Conservation (phyloP, 176 grass and related monocot genomes). For the Triticum monococcum region DNA sequence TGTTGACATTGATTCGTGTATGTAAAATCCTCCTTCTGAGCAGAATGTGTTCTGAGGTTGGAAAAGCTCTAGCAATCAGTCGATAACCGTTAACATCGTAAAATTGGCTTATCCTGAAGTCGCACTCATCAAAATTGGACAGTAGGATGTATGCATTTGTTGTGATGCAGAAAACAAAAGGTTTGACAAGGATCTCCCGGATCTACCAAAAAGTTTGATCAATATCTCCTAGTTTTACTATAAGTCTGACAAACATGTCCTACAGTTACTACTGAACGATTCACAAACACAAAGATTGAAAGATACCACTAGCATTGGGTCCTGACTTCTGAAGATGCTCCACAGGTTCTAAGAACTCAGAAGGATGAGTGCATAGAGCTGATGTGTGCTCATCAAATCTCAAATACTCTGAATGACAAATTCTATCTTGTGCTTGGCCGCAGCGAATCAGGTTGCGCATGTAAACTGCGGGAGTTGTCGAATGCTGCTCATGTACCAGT, state of each 20-base stretch:
- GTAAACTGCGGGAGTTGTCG: constrained; percentile 85
- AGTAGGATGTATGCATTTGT: constrained; percentile 17
- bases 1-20: constrained; percentile 17
- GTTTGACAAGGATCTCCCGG: constrained; percentile 21
- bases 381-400: constrained; percentile 6
- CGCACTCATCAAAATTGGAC: constrained; percentile 27
- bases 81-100: constrained; percentile 30
- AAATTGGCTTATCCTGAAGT: constrained; percentile 30
- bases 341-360: constrained; percentile 1
- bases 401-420: constrained; percentile 11
- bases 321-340: constrained; percentile 16
- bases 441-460: constrained; percentile 97
- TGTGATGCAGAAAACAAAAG: constrained; percentile 32
- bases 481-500: constrained; percentile 99
- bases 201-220: not conserved
- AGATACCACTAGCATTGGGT: not conserved
- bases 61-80: constrained; percentile 7
- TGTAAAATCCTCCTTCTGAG: constrained; percentile 6
- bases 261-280: not conserved
- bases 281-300: not conserved
- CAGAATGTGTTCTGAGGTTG: constrained; percentile 10
- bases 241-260: not conserved
- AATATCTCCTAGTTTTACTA: constrained; percentile 21
- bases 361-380: constrained; percentile 11
- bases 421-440: constrained; percentile 11